A percentile compares a stretch with the other conserved stretches of the same genome.
These are phyloP conservation scores for Yarrowia keelungensis DNA, from an alignment of 805 yeast genomes.

Conservation along the genomic window DNA sequence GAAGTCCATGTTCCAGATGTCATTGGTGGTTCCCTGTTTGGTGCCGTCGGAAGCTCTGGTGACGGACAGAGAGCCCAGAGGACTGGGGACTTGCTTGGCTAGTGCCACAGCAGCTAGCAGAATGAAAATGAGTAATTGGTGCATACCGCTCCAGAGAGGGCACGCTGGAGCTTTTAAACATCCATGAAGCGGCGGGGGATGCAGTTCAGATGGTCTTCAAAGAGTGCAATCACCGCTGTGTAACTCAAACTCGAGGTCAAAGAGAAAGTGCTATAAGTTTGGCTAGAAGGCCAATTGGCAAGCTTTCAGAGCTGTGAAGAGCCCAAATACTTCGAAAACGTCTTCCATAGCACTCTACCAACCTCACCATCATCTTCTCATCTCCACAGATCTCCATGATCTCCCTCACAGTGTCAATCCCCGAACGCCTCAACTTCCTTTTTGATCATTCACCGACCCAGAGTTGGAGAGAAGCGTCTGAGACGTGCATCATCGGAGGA, in stretches of 20 bases:
- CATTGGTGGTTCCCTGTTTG: neutral
- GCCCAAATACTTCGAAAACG: neutral
- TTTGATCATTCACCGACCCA: constrained; percentile 21
- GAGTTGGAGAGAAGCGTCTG: constrained; percentile 6
- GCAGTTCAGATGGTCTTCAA: constrained; percentile 1
- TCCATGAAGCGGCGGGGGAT: neutral
- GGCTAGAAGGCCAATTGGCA: neutral
- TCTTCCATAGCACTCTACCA: neutral
- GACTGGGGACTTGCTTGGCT: constrained; percentile 23
- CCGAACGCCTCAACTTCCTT: constrained; percentile 22
- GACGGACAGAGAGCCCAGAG: neutral
- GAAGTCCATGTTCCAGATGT: constrained; percentile 26
- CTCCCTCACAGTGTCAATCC: neutral
- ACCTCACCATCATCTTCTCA: no score
- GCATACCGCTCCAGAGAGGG: constrained; percentile 12
- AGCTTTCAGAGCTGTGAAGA: no score
- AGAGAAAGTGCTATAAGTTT: neutral
- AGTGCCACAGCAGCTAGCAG: constrained; percentile 23
- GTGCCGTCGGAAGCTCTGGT: neutral
- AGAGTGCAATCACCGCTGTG: constrained; percentile 1
- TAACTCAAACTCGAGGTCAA: neutral
- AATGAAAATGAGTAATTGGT: constrained; percentile 12
- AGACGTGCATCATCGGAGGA: constrained; percentile 24
- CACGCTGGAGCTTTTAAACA: neutral
- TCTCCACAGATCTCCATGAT: constrained; percentile 15